Conservation (phyloP, 805 yeast species). For the Metschnikowia continentalis region DNA sequence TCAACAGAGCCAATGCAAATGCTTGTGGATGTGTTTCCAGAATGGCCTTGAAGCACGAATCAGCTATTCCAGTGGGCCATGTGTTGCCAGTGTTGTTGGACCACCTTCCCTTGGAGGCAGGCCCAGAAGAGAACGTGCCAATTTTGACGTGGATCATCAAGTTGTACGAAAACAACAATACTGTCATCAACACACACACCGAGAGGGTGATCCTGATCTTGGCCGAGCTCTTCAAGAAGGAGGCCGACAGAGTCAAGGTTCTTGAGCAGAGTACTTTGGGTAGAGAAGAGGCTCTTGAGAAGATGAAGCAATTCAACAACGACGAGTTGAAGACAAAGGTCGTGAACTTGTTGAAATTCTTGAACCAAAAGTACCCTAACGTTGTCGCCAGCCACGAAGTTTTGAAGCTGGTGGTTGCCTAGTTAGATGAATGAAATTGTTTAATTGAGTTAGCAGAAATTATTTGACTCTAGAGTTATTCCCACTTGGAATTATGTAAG, state of each 20-base stretch:
- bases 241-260: slow-evolving; percentile 66
- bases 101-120: slow-evolving; percentile 83
- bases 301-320: slow-evolving; percentile 71
- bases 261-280: slow-evolving; percentile 75
- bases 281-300: slow-evolving; percentile 76
- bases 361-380: slow-evolving; percentile 63
- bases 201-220: slow-evolving; percentile 64
- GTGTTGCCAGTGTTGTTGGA: slow-evolving; percentile 72
- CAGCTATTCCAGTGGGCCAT: slow-evolving; percentile 65
- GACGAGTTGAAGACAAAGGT: slow-evolving; percentile 64
- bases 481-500: too few relatives aligned
- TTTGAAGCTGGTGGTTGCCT: slow-evolving; percentile 42
- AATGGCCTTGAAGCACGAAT: slow-evolving; percentile 70
- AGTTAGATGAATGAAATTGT: slow-evolving; percentile 1
- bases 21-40: slow-evolving; percentile 97
- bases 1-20: slow-evolving; percentile 83
- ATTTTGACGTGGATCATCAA: slow-evolving; percentile 73
- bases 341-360: slow-evolving; percentile 64
- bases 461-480: too few relatives aligned
- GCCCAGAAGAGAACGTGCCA: slow-evolving; percentile 89
- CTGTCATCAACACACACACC: slow-evolving; percentile 50
- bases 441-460: neutral
- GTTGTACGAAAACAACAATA: slow-evolving; percentile 62
- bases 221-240: slow-evolving; percentile 68
- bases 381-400: slow-evolving; percentile 51